These are phyloP conservation scores for Sporothrix curviconia DNA, from an alignment of 2,329 filamentous ascomycete genomes.

Conservation along the genomic window DNA sequence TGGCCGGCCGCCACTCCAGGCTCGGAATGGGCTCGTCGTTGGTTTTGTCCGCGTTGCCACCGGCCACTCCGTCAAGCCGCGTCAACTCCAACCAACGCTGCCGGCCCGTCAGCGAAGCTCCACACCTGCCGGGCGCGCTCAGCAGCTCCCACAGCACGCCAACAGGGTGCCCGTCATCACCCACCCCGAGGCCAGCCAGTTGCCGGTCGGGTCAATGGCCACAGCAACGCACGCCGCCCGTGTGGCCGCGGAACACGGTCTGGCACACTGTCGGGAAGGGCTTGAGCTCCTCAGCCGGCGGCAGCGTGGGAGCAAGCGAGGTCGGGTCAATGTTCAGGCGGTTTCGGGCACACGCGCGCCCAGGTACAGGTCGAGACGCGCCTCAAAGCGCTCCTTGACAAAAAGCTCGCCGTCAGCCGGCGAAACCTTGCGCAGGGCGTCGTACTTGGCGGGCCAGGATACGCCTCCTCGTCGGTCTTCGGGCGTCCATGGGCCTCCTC, in stretches of 20 bases:
- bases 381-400: conserved; percentile 92
- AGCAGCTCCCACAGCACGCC: conserved; percentile 83
- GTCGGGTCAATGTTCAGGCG: conserved; percentile 94
- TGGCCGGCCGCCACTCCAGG: conserved; percentile 82
- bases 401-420: conserved; percentile 85
- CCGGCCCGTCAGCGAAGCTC: no score
- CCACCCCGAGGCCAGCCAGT: conserved; percentile 85
- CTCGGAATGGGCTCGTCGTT: conserved; percentile 70
- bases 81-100: no score
- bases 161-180: conserved; percentile 89
- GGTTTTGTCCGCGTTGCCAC: conserved; percentile 35
- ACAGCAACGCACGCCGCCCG: conserved; percentile 81
- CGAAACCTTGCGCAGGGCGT: conserved; percentile 80
- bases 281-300: conserved; percentile 84
- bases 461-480: conserved; percentile 89
- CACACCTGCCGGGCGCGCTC: conserved; percentile 83
- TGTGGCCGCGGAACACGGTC: conserved; percentile 80
- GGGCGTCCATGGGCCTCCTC: conserved; percentile 78
- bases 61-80: conserved; percentile 57
- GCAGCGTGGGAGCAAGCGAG: conserved; percentile 85
- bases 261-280: conserved; percentile 91
- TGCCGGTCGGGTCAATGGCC: conserved; percentile 75
- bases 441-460: conserved; percentile 74
- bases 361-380: conserved; percentile 90
- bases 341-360: conserved; percentile 84